These are phyloP conservation scores for Starmerella khaoyaiensis DNA, from an alignment of 805 yeast genomes.

Conservation along the genomic window DNA sequence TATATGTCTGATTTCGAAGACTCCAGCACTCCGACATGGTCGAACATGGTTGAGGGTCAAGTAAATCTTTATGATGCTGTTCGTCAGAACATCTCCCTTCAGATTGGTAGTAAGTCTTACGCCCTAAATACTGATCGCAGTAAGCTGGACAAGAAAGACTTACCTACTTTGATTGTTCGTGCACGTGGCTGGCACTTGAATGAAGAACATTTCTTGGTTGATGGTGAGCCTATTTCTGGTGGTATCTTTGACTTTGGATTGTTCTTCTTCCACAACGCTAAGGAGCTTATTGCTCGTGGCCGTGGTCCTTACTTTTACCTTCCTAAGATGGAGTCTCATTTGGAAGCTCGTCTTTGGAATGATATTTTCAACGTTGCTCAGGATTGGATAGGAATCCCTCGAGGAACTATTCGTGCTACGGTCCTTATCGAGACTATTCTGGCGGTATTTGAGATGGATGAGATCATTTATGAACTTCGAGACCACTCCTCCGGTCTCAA, in stretches of 20 bases:
- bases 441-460: conserved; percentile 69
- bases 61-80: conserved; percentile 58
- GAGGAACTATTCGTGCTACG: conserved; percentile 61
- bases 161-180: conserved; percentile 42
- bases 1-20: conserved; percentile 71
- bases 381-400: conserved; percentile 48
- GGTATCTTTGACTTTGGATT: conserved; percentile 57
- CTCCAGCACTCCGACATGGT: conserved; percentile 60
- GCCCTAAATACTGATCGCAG: conserved; percentile 40
- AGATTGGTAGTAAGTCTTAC: conserved; percentile 33
- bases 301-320: conserved; percentile 61
- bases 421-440: conserved; percentile 61
- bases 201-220: conserved; percentile 52
- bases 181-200: conserved; percentile 65
- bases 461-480: conserved; percentile 59
- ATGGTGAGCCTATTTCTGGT: conserved; percentile 56
- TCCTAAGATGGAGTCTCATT: conserved; percentile 67
- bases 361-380: conserved; percentile 54
- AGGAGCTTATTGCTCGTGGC: conserved; percentile 43
- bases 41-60: conserved; percentile 54
- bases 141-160: conserved; percentile 28
- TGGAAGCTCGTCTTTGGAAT: conserved; percentile 66
- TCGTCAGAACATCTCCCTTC: conserved; percentile 38
- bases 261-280: conserved; percentile 57
- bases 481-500: conserved; percentile 60